phyloP scores from a whole-genome alignment of 495 filamentous ascomycete genomes.

The Cladorrhinum samala region DNA sequence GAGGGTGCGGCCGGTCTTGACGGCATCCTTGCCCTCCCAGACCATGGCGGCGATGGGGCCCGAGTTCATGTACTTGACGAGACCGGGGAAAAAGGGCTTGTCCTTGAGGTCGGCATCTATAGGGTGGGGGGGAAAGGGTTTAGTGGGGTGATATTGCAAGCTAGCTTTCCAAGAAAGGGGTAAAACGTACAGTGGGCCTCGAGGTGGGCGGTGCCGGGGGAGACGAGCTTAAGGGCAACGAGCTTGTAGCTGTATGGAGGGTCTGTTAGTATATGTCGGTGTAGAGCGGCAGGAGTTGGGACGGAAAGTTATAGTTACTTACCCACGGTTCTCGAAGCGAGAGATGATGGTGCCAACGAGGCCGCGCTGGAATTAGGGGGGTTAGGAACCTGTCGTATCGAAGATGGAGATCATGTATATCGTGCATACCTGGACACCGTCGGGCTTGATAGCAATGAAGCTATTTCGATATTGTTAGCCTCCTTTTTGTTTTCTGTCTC shows the following conservation, averaged over 20 bases:
- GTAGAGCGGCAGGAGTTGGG: background rate
- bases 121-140: slow-evolving; percentile 25
- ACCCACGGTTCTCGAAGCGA: slow-evolving; percentile 94
- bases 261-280: slow-evolving; percentile 6
- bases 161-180: background rate
- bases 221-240: slow-evolving; percentile 87
- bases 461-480: slow-evolving; percentile 54
- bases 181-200: slow-evolving; percentile 76
- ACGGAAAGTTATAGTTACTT: slow-evolving; percentile 25
- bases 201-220: slow-evolving; percentile 84
- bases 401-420: slow-evolving; percentile 5
- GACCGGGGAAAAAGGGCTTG: slow-evolving; percentile 95
- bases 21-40: slow-evolving; percentile 94
- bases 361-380: slow-evolving; percentile 61
- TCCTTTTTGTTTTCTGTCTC: no score
- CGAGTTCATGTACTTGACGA: slow-evolving; percentile 91
- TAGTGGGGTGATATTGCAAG: background rate
- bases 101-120: slow-evolving; percentile 74
- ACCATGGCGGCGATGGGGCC: slow-evolving; percentile 98
- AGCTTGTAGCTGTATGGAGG: slow-evolving; percentile 74
- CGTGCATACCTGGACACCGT: slow-evolving; percentile 87
- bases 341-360: slow-evolving; percentile 93
- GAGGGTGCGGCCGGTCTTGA: slow-evolving; percentile 93
- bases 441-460: slow-evolving; percentile 99
- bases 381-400: slow-evolving; percentile 21